Base-by-base conservation (phyloP, 352 stramenopile genomes). In the Pythium inflatum region DNA sequence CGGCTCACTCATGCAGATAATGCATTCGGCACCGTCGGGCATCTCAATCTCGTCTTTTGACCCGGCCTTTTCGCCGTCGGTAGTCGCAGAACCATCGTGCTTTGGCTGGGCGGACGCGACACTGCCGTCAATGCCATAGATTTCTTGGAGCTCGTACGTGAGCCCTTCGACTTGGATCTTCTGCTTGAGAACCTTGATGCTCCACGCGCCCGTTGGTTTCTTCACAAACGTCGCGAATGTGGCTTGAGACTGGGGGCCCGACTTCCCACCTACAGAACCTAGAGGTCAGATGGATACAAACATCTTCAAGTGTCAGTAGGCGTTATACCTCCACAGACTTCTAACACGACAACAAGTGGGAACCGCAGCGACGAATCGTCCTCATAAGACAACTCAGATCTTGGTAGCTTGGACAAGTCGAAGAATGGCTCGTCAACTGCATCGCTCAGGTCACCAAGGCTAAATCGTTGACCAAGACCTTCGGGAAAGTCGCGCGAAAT, bases 111-210 rank as follows among this genome's bases (percentile, higher is more conserved):
- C 82, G 18, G 85, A 76, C 0, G 64, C 64, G 31, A 93, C 73
- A 7, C 81, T 80, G 18, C 85, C 88, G 58, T 94, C 85, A 51
- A 95, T 94, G 33, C 88, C 88, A 62, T 95, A 95, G 58, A 95
- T 94, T 72, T 95, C 88, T 73, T 94, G 88, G 24, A 95, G 74
- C 67, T 95, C 87, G 73, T 95, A 95, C 8, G 87, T 93, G 62
- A 93, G 55, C 2, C 82, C 84, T 22, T 93, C 78, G 16, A 80
- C 68, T 66, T 84, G 68, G 36, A 94, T 85, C 69, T 95, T 95
- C 57, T 95, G 88, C 66, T 95, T 95, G 65, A 95, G 74, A 65
- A 94, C 79, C 68, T 92, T 92, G 71, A 92, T 64, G 28, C 79
- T 68, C 77, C 80, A 92, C 14, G 67, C 56, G 28, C 74, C 73